Evolutionary conservation across 2,329 filamentous ascomycete genomes (phyloP), one percentile per base, ranked within the genome.

Genomic region (Leptographium galeiforme): DNA sequence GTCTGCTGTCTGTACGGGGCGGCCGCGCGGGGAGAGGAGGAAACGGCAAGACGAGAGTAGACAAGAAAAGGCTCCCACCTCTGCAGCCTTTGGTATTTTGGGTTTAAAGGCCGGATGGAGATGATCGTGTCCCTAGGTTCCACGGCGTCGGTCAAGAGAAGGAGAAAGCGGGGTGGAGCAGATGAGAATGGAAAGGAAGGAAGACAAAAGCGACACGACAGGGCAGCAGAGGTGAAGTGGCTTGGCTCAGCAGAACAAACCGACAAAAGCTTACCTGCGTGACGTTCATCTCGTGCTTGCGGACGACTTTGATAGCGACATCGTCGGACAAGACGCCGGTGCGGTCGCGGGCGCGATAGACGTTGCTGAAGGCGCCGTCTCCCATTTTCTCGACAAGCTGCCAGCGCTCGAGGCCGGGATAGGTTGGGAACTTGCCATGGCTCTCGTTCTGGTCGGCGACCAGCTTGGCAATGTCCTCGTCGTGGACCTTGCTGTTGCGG

Each of bases 221-320:
- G 40, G 32, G 14, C 12, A 40, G 40, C 8, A 45, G 4, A 39
- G 39, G 14, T 6, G n/a, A 45, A 39, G 19, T 30, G 48, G 18
- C n/a, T n/a, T n/a, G n/a, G n/a, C n/a, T n/a, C 25, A 52, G 32
- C 19, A 50, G 25, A 34, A n/a, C 8, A 36, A 41, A 44, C 2
- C 14, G 25, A 45, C 44, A 8, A 41, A 19, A 63, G 85, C 89
- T 80, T 79, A 98, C 93, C 89, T 97, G 93, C 75, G 85, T 89
- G 60, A 84, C 90, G 72, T 95, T 97, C 88, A 98, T 96, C 72
- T 98, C 93, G 67, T 89, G 97, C 72, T 97, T 97, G 65, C 93
- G 86, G 59, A 98, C 93, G 51, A 98, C 93, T 70, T 98, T 98
- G 77, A 98, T 97, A 61, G 91, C 93, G 38, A 93, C 89, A 66